Percentiles rank a stretch among this genome's conserved stretches.
Conservation (phyloP, 352 stramenopile species). For the Globisporangium polare region DNA sequence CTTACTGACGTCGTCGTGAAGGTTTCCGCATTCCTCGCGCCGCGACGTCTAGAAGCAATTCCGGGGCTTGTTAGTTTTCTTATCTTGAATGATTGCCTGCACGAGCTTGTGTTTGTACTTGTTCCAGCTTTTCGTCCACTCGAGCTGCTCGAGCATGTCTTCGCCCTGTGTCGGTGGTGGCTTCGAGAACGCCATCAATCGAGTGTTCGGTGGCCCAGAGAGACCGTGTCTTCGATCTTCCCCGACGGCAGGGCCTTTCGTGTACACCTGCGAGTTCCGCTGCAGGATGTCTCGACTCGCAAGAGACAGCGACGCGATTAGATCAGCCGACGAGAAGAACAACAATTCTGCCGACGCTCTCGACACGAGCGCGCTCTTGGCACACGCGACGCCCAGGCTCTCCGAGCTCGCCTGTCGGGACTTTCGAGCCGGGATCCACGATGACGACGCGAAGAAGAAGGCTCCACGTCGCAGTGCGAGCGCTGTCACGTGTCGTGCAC, state of each 20-base stretch:
- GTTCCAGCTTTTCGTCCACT: conserved; percentile 7
- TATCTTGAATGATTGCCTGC: conserved; percentile 11
- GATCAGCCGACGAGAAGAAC: conserved; percentile 42
- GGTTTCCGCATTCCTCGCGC: background rate
- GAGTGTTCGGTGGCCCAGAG: background rate
- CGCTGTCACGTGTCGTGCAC: conserved; percentile 10
- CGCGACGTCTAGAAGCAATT: conserved; percentile 7
- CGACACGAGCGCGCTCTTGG: conserved; percentile 44
- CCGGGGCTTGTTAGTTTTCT: conserved; percentile 7
- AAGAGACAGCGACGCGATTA: conserved; percentile 29
- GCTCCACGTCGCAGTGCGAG: conserved; percentile 31
- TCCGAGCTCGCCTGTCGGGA: conserved; percentile 16
- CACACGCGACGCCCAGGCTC: conserved; percentile 28
- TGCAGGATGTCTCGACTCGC: conserved; percentile 35
- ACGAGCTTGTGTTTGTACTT: conserved; percentile 16
- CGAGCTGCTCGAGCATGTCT: conserved; percentile 17
- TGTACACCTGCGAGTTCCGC: conserved; percentile 25
- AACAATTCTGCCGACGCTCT: conserved; percentile 37
- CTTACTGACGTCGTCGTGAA: background rate
- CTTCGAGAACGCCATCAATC: background rate
- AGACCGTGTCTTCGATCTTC: background rate
- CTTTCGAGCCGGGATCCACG: conserved; percentile 42
- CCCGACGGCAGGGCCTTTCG: background rate
- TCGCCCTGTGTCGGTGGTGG: background rate
- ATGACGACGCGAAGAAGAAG: conserved; percentile 49